phyloP scores from a whole-genome alignment of 441 rosid species.

The Populus trichocarpa region DNA sequence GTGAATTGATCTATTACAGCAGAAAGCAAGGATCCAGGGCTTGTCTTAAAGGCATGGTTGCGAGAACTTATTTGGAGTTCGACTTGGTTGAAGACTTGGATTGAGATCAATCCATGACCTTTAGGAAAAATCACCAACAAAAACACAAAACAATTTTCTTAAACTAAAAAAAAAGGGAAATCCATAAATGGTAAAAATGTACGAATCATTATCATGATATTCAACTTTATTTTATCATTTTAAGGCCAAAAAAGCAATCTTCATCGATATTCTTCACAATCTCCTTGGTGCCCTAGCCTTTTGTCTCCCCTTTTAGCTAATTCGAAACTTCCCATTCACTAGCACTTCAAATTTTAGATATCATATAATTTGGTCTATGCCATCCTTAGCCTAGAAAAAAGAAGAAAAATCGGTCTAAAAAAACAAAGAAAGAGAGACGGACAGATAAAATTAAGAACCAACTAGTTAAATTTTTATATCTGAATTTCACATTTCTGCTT shows the following conservation, averaged over 20 bases:
- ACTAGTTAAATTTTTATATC: background rate
- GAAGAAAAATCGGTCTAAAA: background rate
- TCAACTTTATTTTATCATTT: conserved; percentile 24
- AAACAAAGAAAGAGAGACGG: background rate
- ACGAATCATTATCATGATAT: conserved; percentile 16
- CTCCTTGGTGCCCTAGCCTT: conserved; percentile 4
- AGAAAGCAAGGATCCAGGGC: background rate
- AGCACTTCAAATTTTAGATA: background rate
- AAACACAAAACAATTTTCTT: background rate
- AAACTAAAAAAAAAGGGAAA: background rate
- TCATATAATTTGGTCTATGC: background rate
- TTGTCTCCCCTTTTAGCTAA: conserved; percentile 7
- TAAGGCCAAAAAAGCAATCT: conserved; percentile 25
- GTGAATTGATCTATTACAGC: background rate
- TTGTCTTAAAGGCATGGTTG: background rate
- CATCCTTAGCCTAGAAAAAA: background rate
- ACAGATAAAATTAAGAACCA: background rate
- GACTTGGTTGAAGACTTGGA: background rate
- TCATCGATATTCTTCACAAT: conserved; percentile 22
- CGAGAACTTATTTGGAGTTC: background rate
- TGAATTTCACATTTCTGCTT: conserved; percentile 23
- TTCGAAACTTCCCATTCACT: background rate
- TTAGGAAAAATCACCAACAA: background rate
- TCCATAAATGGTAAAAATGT: conserved; percentile 10
- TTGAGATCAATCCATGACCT: background rate